These are phyloP conservation scores for Chaetomiaceae sp. DNA, from an alignment of 2,329 filamentous ascomycete species.

Conservation along the genomic window DNA sequence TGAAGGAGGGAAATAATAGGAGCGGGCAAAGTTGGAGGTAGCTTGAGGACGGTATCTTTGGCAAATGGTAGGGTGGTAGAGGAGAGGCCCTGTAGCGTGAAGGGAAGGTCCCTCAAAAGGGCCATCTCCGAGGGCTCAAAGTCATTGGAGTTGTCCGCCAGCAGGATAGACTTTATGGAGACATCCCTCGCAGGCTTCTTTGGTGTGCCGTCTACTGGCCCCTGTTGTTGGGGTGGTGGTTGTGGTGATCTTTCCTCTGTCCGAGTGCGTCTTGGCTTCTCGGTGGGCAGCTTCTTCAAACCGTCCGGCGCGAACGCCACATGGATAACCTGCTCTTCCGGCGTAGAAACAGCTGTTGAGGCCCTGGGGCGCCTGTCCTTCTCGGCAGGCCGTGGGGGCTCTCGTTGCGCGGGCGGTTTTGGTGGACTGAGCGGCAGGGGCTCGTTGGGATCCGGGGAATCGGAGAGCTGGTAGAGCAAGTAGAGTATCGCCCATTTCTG, in stretches of 20 bases:
- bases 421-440: slow-evolving; percentile 43
- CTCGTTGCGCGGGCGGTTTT: slow-evolving; percentile 33
- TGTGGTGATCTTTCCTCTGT: slow-evolving; percentile 28
- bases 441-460: slow-evolving; percentile 56
- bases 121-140: slow-evolving; percentile 61
- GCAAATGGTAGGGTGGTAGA: slow-evolving; percentile 78
- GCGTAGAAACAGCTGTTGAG: slow-evolving; percentile 34
- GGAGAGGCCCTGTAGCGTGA: slow-evolving; percentile 86
- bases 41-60: slow-evolving; percentile 62
- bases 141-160: slow-evolving; percentile 53
- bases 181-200: slow-evolving; percentile 44
- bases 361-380: slow-evolving; percentile 35
- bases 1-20: slow-evolving; percentile 85
- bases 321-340: slow-evolving; percentile 46
- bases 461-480: slow-evolving; percentile 78
- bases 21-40: slow-evolving; percentile 75
- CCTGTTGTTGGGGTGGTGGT: not conserved
- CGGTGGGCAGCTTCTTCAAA: slow-evolving; percentile 41
- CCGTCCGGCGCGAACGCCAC: slow-evolving; percentile 54
- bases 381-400: slow-evolving; percentile 28
- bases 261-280: slow-evolving; percentile 36
- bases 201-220: slow-evolving; percentile 10
- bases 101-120: slow-evolving; percentile 77
- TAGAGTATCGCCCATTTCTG: slow-evolving; percentile 98
- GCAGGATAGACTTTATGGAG: slow-evolving; percentile 52